Conservation (phyloP, 352 stramenopile species). For the Phytophthora podocarpi region DNA sequence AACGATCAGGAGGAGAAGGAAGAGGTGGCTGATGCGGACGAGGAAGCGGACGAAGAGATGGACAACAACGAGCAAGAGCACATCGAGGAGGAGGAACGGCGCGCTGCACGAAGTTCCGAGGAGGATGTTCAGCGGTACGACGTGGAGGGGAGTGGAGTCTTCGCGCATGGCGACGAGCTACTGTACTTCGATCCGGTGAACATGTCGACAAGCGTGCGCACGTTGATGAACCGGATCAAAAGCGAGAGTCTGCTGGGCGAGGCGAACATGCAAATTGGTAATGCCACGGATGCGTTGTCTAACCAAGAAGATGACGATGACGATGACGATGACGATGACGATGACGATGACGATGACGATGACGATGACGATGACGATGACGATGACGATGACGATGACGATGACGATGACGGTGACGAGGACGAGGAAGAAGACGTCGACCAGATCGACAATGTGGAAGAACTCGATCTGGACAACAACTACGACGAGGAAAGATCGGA, state of each 20-base stretch:
- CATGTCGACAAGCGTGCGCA: conserved; percentile 50
- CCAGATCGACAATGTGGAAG: conserved; percentile 14
- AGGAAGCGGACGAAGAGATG: conserved; percentile 12
- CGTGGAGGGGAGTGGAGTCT: neutral
- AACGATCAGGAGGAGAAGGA: conserved; percentile 32
- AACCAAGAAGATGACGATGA: conserved; percentile 49
- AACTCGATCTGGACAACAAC: conserved; percentile 23
- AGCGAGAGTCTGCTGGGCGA: conserved; percentile 42
- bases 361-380: conserved; percentile 29
- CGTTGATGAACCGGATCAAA: conserved; percentile 58
- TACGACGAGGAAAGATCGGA: conserved; percentile 1
- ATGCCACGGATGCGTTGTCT: conserved; percentile 18
- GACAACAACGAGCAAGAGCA: conserved; percentile 44
- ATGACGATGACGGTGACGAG: conserved; percentile 11
- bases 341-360: conserved; percentile 20
- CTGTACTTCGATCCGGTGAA: conserved; percentile 54
- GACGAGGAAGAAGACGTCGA: conserved; percentile 17
- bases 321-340: conserved; percentile 5
- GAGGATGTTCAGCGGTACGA: conserved; percentile 10
- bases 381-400: too few relatives aligned
- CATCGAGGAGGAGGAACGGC: conserved; percentile 41
- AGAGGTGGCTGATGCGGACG: conserved; percentile 20
- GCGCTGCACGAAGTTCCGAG: conserved; percentile 9
- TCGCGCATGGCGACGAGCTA: conserved; percentile 25
- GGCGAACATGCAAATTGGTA: conserved; percentile 2